Conservation (phyloP, 2,329 filamentous ascomycete genomes). For the Hypoxylon sp. region DNA sequence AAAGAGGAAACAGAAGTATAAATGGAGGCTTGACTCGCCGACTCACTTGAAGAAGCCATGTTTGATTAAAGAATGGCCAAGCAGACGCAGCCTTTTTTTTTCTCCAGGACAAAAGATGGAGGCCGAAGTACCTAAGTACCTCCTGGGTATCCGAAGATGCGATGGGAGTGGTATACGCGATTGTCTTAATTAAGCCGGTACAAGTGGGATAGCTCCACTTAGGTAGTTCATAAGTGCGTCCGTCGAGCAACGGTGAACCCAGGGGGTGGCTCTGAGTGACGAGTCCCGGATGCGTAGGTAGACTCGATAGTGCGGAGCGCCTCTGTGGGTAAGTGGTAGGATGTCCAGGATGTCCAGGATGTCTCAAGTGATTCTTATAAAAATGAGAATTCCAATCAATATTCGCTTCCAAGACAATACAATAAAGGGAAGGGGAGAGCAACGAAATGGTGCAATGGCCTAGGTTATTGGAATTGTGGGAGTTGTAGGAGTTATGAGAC, state of each 20-base stretch:
- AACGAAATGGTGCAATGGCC: slow-evolving; percentile 22
- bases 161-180: slow-evolving; percentile 32
- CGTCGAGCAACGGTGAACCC: slow-evolving; percentile 30
- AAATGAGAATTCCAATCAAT: slow-evolving; percentile 27
- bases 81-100: slow-evolving; percentile 28
- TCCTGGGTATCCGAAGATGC: slow-evolving; percentile 21
- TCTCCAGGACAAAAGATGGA: slow-evolving; percentile 19
- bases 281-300: slow-evolving; percentile 39
- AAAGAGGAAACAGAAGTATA: slow-evolving; percentile 33
- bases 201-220: slow-evolving; percentile 34
- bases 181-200: slow-evolving; percentile 27
- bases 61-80: slow-evolving; percentile 26
- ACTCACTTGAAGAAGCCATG: slow-evolving; percentile 42
- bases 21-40: slow-evolving; percentile 35
- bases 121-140: slow-evolving; percentile 34
- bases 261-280: slow-evolving; percentile 30
- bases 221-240: slow-evolving; percentile 30
- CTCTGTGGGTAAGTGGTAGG: slow-evolving; percentile 32
- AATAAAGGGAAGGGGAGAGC: background rate
- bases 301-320: slow-evolving; percentile 39
- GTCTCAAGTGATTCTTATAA: slow-evolving; percentile 22
- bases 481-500: slow-evolving; percentile 12
- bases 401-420: slow-evolving; percentile 31
- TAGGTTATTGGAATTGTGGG: slow-evolving; percentile 13
- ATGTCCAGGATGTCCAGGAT: slow-evolving; percentile 23